Percentiles rank a stretch among this genome's conserved stretches.
Conservation (phyloP, 2,329 filamentous ascomycete genomes). For the Pseudogymnoascus sp. region DNA sequence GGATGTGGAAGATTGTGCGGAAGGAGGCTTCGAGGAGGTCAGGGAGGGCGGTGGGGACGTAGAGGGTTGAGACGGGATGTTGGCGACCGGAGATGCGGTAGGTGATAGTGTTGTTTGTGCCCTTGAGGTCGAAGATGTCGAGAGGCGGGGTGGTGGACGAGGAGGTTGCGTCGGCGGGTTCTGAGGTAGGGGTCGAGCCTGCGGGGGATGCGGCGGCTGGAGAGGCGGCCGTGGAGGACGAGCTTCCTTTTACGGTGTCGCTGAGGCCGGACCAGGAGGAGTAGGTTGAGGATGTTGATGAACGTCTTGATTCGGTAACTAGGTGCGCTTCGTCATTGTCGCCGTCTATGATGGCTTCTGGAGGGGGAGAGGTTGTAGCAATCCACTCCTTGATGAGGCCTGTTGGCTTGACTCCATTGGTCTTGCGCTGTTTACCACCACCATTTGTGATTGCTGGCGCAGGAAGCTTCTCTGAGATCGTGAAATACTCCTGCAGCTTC, state of each 20-base stretch:
- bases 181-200: neutral
- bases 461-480: constrained; percentile 17
- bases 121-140: neutral
- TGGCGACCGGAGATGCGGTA: constrained; percentile 74
- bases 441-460: neutral
- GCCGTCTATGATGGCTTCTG: neutral
- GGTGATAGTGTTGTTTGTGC: constrained; percentile 22
- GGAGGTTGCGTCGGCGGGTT: neutral
- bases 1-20: constrained; percentile 76
- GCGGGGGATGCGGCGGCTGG: neutral
- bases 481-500: constrained; percentile 67
- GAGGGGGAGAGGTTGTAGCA: neutral
- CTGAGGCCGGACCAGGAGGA: constrained; percentile 5
- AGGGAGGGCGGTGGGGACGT: constrained; percentile 64
- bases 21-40: constrained; percentile 78
- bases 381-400: neutral
- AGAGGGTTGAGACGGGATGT: constrained; percentile 70
- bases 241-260: constrained; percentile 1
- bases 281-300: neutral
- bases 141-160: neutral
- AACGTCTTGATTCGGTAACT: neutral
- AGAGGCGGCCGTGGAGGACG: neutral
- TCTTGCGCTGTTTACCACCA: neutral
- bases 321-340: neutral
- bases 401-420: neutral